Percentiles rank a stretch among this genome's conserved stretches.
Conservation (phyloP, 176 grass and related monocot species). For the Carex myosuroides region DNA sequence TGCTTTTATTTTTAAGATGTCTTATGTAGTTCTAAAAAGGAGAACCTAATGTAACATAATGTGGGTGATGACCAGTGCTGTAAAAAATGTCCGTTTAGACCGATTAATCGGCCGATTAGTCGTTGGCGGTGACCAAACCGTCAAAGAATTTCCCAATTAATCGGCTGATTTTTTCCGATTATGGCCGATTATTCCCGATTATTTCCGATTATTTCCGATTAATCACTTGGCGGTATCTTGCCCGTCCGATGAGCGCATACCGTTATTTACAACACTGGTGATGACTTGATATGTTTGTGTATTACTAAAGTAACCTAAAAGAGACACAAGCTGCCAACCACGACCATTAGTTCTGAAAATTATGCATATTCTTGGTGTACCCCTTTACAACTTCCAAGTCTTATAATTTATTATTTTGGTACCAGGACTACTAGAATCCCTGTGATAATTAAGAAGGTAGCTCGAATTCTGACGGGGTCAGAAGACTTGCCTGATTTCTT, state of each 20-base stretch:
- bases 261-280: background rate
- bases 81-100: too few relatives aligned
- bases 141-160: too few relatives aligned
- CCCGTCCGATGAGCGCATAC: too few relatives aligned
- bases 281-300: background rate
- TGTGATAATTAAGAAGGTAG: slow-evolving; percentile 60
- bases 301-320: background rate
- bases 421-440: slow-evolving; percentile 69
- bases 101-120: too few relatives aligned
- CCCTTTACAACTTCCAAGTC: background rate
- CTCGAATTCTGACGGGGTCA: slow-evolving; percentile 66
- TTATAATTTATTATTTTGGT: slow-evolving; percentile 6
- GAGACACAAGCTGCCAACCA: background rate
- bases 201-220: too few relatives aligned
- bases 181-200: too few relatives aligned
- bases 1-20: background rate
- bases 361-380: slow-evolving; percentile 10
- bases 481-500: slow-evolving; percentile 83
- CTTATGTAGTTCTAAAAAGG: background rate
- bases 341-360: background rate
- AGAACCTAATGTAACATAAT: background rate
- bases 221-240: too few relatives aligned
- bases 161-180: too few relatives aligned
- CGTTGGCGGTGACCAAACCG: too few relatives aligned
- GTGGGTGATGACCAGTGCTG: background rate